phyloP scores from a whole-genome alignment of 1,139 yeast genomes.

The Wickerhamiella infanticola region DNA sequence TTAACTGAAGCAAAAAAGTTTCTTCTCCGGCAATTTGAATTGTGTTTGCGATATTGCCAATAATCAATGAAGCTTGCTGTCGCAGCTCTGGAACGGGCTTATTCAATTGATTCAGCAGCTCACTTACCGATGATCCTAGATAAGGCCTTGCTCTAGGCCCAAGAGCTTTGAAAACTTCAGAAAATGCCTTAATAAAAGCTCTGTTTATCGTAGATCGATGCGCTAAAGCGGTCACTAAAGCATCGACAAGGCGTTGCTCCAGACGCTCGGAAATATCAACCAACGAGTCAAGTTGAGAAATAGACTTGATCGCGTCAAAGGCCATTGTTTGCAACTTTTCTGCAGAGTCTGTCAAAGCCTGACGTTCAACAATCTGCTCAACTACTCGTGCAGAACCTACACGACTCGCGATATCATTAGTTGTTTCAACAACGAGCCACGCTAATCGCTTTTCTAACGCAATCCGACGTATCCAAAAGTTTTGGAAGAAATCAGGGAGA shows the following conservation, averaged over 20 bases:
- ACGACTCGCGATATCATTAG: conserved; percentile 48
- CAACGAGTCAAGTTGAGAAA: conserved; percentile 33
- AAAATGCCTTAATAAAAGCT: conserved; percentile 48
- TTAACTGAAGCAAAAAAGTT: conserved; percentile 47
- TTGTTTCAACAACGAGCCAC: conserved; percentile 56
- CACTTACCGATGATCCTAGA: conserved; percentile 56
- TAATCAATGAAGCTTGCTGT: conserved; percentile 74
- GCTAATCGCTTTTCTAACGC: conserved; percentile 37
- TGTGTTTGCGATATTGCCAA: conserved; percentile 50
- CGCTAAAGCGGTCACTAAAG: conserved; percentile 62
- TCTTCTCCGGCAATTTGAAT: conserved; percentile 54
- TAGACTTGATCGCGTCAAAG: conserved; percentile 46
- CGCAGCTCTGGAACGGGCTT: conserved; percentile 61
- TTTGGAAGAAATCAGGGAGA: conserved; percentile 46
- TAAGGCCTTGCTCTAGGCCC: conserved; percentile 62
- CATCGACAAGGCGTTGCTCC: conserved; percentile 49
- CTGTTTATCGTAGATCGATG: conserved; percentile 47
- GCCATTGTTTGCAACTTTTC: conserved; percentile 72
- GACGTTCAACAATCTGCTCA: conserved; percentile 34
- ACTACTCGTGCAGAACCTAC: conserved; percentile 52
- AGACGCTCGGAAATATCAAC: conserved; percentile 39
- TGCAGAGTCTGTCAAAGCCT: conserved; percentile 60
- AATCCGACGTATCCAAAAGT: conserved; percentile 51
- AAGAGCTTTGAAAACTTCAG: conserved; percentile 48
- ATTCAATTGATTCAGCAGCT: conserved; percentile 57